phyloP scores from a whole-genome alignment of 257 asterid species.

The Solanum appendiculatum region DNA sequence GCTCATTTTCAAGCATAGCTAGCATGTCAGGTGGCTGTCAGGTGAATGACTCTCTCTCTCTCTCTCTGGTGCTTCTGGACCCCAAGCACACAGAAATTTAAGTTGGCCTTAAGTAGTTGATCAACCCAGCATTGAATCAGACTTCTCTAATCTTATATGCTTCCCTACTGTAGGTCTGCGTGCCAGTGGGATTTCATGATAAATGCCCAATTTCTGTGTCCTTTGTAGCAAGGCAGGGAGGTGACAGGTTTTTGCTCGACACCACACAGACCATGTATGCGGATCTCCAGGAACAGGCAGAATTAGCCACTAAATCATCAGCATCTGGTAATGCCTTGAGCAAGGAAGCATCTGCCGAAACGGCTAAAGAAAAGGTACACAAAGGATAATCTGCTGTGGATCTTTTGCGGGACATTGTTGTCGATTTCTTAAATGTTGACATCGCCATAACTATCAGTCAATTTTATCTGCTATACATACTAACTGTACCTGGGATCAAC shows the following conservation, averaged over 20 bases:
- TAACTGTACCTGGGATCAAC: background rate
- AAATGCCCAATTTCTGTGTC: constrained; percentile 83
- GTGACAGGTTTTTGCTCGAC: constrained; percentile 81
- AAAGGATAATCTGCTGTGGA: background rate
- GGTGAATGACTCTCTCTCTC: constrained; percentile 33
- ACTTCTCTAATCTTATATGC: background rate
- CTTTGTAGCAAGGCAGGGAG: constrained; percentile 81
- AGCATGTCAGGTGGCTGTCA: constrained; percentile 99
- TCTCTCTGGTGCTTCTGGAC: background rate
- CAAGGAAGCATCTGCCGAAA: constrained; percentile 75
- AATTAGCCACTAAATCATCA: constrained; percentile 35
- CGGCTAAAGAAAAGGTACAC: constrained; percentile 87
- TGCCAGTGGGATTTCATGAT: constrained; percentile 77
- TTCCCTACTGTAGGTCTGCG: constrained; percentile 41
- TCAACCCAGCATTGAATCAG: background rate
- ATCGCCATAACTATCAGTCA: background rate
- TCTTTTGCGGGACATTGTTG: background rate
- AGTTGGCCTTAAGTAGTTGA: background rate
- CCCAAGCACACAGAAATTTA: background rate
- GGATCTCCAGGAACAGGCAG: constrained; percentile 55
- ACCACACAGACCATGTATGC: constrained; percentile 55
- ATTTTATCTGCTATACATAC: background rate
- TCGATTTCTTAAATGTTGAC: background rate
- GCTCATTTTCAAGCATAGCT: constrained; percentile 64
- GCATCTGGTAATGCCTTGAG: constrained; percentile 34